Evolutionary conservation across 352 stramenopile species (phyloP).

Genomic region (Phytophthora capsici): DNA sequence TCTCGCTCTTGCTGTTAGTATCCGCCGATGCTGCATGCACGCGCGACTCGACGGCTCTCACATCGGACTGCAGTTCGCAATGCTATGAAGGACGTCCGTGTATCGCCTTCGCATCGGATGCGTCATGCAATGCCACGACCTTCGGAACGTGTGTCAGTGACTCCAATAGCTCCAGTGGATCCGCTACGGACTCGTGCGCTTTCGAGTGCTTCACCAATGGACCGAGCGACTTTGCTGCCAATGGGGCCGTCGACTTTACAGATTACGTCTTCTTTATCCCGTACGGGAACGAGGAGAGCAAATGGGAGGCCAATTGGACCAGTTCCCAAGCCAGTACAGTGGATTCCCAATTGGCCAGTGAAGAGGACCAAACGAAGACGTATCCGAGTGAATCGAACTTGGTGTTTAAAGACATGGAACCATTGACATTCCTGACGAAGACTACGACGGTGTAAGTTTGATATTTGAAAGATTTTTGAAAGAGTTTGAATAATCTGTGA

Average conservation of each 20-base stretch:
- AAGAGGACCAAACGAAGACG: slow-evolving; percentile 34
- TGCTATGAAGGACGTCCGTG: slow-evolving; percentile 66
- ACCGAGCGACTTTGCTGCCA: slow-evolving; percentile 45
- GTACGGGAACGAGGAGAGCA: slow-evolving; percentile 50
- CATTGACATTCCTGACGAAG: slow-evolving; percentile 34
- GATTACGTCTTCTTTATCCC: slow-evolving; percentile 65
- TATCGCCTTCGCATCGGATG: slow-evolving; percentile 47
- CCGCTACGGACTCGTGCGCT: slow-evolving; percentile 33
- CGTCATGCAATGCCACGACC: slow-evolving; percentile 26
- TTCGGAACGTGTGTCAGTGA: slow-evolving; percentile 29
- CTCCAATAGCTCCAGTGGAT: slow-evolving; percentile 22
- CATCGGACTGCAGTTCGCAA: slow-evolving; percentile 50
- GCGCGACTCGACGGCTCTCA: slow-evolving; percentile 53
- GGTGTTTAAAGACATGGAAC: slow-evolving; percentile 40
- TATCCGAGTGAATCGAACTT: slow-evolving; percentile 47
- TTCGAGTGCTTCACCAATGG: slow-evolving; percentile 69
- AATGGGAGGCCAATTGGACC: slow-evolving; percentile 55
- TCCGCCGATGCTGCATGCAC: slow-evolving; percentile 34
- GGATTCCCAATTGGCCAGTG: slow-evolving; percentile 8
- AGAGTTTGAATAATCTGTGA: background rate
- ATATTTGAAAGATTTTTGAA: background rate
- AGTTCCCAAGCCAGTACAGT: slow-evolving; percentile 37
- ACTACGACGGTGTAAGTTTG: slow-evolving; percentile 42
- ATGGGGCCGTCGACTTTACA: slow-evolving; percentile 54
- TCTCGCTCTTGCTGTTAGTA: slow-evolving; percentile 5